Conservation (phyloP, 768 basidiomycete genomes). For the Suillus placidus region DNA sequence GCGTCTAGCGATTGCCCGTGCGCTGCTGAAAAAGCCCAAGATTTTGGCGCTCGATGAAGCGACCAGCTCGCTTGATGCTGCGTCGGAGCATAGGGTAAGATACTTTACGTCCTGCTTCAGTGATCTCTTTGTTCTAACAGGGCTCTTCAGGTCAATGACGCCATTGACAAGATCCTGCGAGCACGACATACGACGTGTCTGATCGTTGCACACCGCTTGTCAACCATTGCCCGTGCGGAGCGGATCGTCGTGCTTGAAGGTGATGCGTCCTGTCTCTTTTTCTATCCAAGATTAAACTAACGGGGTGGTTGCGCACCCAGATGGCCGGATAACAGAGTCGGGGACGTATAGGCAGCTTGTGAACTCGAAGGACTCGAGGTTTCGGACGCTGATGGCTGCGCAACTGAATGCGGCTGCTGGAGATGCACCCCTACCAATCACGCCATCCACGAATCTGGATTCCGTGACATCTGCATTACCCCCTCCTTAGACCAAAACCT, state of each 20-base stretch:
- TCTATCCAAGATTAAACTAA: neutral
- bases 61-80: slow-evolving; percentile 85
- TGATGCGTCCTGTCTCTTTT: slow-evolving; percentile 27
- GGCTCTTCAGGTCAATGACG: slow-evolving; percentile 71
- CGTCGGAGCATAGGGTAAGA: slow-evolving; percentile 77
- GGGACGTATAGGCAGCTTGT: slow-evolving; percentile 83
- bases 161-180: slow-evolving; percentile 84
- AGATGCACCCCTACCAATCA: slow-evolving; percentile 4
- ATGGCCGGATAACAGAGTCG: slow-evolving; percentile 78
- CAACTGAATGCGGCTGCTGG: slow-evolving; percentile 62
- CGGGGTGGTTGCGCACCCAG: slow-evolving; percentile 33
- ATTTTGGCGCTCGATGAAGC: slow-evolving; percentile 91
- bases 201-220: slow-evolving; percentile 87
- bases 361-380: slow-evolving; percentile 71
- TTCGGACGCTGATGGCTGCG: slow-evolving; percentile 87
- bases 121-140: slow-evolving; percentile 1
- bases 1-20: slow-evolving; percentile 81
- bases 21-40: slow-evolving; percentile 84
- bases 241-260: slow-evolving; percentile 89
- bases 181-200: slow-evolving; percentile 83
- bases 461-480: neutral
- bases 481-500: neutral
- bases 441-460: neutral
- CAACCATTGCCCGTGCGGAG: slow-evolving; percentile 89
- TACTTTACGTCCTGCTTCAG: neutral